Evolutionary conservation across 305 asterid genomes (phyloP).

Genomic region (Striga hermonthica): DNA sequence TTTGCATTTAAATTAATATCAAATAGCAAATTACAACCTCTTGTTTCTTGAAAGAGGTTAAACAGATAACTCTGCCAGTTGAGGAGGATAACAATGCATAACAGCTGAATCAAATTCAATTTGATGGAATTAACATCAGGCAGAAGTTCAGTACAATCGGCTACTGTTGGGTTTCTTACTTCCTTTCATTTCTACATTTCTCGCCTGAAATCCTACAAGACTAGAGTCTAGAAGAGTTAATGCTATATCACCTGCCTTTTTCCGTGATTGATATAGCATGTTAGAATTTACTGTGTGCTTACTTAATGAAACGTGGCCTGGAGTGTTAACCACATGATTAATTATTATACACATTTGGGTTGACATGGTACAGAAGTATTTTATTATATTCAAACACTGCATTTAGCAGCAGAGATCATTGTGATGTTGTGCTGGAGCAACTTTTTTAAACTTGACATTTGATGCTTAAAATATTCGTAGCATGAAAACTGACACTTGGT

Average conservation of each 20-base stretch:
- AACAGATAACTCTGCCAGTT: conserved; percentile 1
- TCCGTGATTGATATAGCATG: conserved; percentile 21
- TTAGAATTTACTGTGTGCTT: conserved; percentile 2
- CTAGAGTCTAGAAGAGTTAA: neutral
- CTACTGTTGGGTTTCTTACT: conserved; percentile 15
- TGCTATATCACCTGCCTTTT: neutral
- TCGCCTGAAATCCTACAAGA: neutral
- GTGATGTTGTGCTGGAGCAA: conserved; percentile 2
- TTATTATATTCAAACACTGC: conserved; percentile 14
- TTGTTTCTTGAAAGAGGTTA: neutral
- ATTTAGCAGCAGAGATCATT: conserved; percentile 14
- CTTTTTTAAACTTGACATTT: conserved; percentile 16
- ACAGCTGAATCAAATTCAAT: conserved; percentile 10
- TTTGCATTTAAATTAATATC: conserved; percentile 6
- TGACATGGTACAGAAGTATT: conserved; percentile 8
- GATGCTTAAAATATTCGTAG: conserved; percentile 10
- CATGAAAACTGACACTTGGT: conserved; percentile 18
- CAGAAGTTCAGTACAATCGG: conserved; percentile 5
- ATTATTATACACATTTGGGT: conserved; percentile 1
- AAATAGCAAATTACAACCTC: neutral
- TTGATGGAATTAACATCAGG: conserved; percentile 9
- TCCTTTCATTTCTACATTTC: conserved; percentile 19
- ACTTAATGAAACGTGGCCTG: neutral
- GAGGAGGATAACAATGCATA: conserved; percentile 1
- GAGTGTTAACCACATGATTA: conserved; percentile 9